Base-by-base conservation (phyloP, 2,329 filamentous ascomycete genomes). In the Helminthosporium solani region DNA sequence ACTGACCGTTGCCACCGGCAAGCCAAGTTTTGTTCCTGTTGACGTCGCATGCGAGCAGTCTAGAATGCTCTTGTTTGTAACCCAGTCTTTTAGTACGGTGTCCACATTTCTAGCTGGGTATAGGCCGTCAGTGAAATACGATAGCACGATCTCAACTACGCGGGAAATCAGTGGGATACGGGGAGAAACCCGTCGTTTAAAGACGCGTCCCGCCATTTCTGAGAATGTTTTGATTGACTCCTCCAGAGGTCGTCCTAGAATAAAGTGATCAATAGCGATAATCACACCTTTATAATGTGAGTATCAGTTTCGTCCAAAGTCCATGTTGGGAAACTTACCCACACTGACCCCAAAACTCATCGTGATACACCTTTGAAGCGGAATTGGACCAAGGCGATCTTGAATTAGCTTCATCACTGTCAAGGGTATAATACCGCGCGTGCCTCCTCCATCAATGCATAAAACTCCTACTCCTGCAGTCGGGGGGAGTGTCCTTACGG, bases 191-290 rank as follows among this genome's bases (percentile, higher is more conserved):
- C 37, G 33, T 35, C 9, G 37, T 45, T 50, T 47, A 47, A 54
- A 54, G 21, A 42, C 39, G 14, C 12, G 20, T 20, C 33, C 23
- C 18, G 28, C 44, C 16, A 53, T 42, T 33, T 42, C 18, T 36
- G 16, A 38, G 30, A 53, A 53, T 8, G 20, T 42, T 30, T 51
- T 30, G 36, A 46, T 53, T 20, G 19, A 51, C 25, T 51, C 33
- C 12, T 52, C 40, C 25, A 54, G 23, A 41, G 40, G 25, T 35
- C 35, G 33, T 38, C 44, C 52, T 25, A 47, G 44, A 36, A 54
- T 42, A 47, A 48, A 57, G 35, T 47, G 35, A 42, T 49, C 28
- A 46, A 53, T 46, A 41, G 37, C 20, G 28, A 53, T 53, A 36
- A 53, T 41, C 8, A 34, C 38, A 44, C 50, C 50, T 56, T 33